These are phyloP conservation scores for Plasmodium yoelii DNA, from an alignment of 169 alveolate genomes.

Conservation along the genomic window DNA sequence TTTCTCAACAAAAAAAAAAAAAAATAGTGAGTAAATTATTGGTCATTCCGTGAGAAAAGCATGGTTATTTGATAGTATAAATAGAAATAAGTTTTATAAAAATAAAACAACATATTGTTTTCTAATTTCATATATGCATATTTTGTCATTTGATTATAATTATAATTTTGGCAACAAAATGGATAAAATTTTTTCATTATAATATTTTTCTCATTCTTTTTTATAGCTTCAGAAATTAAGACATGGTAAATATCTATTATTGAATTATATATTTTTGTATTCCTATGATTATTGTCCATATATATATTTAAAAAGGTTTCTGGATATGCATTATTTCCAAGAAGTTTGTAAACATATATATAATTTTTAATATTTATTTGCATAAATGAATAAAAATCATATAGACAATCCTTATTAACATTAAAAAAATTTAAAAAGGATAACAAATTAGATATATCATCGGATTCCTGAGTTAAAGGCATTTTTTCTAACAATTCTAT, in stretches of 20 bases:
- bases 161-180: slow-evolving; percentile 36
- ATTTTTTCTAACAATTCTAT: slow-evolving; percentile 39
- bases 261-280: slow-evolving; percentile 63
- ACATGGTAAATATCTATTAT: slow-evolving; percentile 51
- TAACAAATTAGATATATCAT: slow-evolving; percentile 12
- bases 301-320: slow-evolving; percentile 65
- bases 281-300: slow-evolving; percentile 30
- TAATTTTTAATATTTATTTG: slow-evolving; percentile 71
- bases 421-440: slow-evolving; percentile 49
- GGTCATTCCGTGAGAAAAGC: slow-evolving; percentile 12
- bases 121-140: slow-evolving; percentile 58
- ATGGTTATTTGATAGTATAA: slow-evolving; percentile 33
- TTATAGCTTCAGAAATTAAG: slow-evolving; percentile 58
- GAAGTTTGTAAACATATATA: slow-evolving; percentile 48
- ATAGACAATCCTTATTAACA: slow-evolving; percentile 48
- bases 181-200: slow-evolving; percentile 58
- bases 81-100: slow-evolving; percentile 58
- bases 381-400: slow-evolving; percentile 56
- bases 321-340: slow-evolving; percentile 45
- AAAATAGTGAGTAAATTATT: slow-evolving; percentile 1
- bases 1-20: background rate
- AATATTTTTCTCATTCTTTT: slow-evolving; percentile 69
- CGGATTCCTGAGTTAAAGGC: slow-evolving; percentile 13
- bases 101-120: slow-evolving; percentile 65
- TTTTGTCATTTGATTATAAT: slow-evolving; percentile 66